A percentile compares a stretch with the other conserved stretches of the same genome.
These are phyloP conservation scores for Mucuna pruriens DNA, from an alignment of 306 rosid genomes.

Conservation along the genomic window DNA sequence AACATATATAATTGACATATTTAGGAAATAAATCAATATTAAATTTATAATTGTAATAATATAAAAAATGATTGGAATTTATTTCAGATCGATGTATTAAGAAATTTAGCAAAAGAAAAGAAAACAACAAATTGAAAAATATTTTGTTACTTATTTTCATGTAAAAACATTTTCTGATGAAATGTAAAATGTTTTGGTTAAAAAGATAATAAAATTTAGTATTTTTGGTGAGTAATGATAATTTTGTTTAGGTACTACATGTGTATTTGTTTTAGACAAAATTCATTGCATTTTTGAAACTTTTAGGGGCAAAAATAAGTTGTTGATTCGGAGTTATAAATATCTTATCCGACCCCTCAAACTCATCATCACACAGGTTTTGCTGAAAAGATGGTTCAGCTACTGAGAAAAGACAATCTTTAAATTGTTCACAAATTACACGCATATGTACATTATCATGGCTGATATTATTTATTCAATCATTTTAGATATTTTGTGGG, in stretches of 20 bases:
- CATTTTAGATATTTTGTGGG: background rate
- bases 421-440: background rate
- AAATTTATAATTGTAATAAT: no score
- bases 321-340: slow-evolving; percentile 36
- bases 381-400: background rate
- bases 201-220: background rate
- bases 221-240: background rate
- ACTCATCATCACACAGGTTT: slow-evolving; percentile 4
- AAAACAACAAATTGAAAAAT: background rate
- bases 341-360: slow-evolving; percentile 41
- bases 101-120: no score
- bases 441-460: background rate
- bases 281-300: slow-evolving; percentile 12
- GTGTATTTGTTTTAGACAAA: background rate
- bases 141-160: background rate
- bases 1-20: no score
- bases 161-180: background rate
- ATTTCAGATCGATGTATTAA: no score
- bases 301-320: slow-evolving; percentile 18
- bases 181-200: background rate
- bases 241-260: no score
- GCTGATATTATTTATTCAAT: background rate
- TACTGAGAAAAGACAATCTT: background rate
- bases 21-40: no score
- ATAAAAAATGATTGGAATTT: no score